These are phyloP conservation scores for Seminavis robusta DNA, from an alignment of 108 stramenopile species.

Conservation along the genomic window DNA sequence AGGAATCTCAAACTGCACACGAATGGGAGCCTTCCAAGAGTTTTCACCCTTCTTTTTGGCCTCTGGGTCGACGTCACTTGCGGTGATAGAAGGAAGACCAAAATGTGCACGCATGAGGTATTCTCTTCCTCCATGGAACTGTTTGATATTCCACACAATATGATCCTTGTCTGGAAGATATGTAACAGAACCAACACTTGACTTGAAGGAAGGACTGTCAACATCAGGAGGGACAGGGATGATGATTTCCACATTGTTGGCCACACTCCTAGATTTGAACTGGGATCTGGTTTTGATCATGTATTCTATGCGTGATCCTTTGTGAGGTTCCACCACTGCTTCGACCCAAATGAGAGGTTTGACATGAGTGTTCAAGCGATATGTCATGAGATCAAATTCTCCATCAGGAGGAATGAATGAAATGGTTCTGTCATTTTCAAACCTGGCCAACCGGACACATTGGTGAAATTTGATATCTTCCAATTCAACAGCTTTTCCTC, in stretches of 20 bases:
- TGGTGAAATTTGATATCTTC: conserved; percentile 99
- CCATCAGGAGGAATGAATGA: conserved; percentile 99
- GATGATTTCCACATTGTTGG: conserved; percentile 99
- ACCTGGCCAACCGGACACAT: conserved; percentile 96
- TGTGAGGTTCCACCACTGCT: conserved; percentile 97
- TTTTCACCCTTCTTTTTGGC: conserved; percentile 70
- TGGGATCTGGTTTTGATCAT: conserved; percentile 99
- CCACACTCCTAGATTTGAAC: conserved; percentile 96
- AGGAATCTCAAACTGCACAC: conserved; percentile 98
- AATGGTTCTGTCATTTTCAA: conserved; percentile 99
- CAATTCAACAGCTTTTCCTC: conserved; percentile 93
- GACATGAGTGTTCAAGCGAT: conserved; percentile 97
- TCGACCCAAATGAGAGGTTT: conserved; percentile 99
- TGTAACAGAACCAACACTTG: conserved; percentile 92
- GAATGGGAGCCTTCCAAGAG: conserved; percentile 92
- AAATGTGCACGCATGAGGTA: conserved; percentile 99
- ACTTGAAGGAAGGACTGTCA: conserved; percentile 97
- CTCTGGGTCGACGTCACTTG: conserved; percentile 68
- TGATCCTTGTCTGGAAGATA: conserved; percentile 97
- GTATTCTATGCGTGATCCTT: conserved; percentile 96
- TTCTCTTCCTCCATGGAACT: conserved; percentile 91
- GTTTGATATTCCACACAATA: conserved; percentile 98
- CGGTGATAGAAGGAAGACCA: conserved; percentile 94
- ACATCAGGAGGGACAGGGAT: conserved; percentile 99
- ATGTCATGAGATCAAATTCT: conserved; percentile 99